phyloP scores from a whole-genome alignment of 148 eudicot species.

The Suaeda aralocaspica region DNA sequence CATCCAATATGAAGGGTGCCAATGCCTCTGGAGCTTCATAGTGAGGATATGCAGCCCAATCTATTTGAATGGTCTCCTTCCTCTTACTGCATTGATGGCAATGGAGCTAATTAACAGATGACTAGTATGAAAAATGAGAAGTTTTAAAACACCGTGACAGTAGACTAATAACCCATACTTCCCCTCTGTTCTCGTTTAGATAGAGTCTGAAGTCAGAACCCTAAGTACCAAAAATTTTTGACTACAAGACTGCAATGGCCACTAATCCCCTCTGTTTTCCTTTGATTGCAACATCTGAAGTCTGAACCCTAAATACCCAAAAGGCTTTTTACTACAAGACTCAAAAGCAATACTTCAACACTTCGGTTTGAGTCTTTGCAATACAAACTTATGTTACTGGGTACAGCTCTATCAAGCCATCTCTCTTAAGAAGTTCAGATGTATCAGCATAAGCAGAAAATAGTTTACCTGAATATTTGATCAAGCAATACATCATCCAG shows the following conservation, averaged over 20 bases:
- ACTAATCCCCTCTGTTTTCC: too few species aligned
- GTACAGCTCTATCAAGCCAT: background rate
- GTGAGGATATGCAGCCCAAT: conserved; percentile 97
- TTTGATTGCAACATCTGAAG: too few species aligned
- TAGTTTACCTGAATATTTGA: conserved; percentile 62
- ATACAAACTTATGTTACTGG: background rate
- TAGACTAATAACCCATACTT: too few species aligned
- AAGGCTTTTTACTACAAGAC: too few species aligned
- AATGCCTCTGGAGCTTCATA: conserved; percentile 78
- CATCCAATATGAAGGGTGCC: conserved; percentile 82
- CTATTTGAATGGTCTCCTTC: conserved; percentile 60
- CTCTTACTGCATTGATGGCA: conserved; percentile 39
- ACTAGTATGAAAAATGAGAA: background rate
- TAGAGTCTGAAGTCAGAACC: too few species aligned
- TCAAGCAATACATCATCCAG: conserved; percentile 70
- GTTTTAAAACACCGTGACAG: too few species aligned
- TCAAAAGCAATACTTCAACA: background rate
- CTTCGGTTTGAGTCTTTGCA: background rate
- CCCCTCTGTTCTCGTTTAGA: too few species aligned
- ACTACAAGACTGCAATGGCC: too few species aligned
- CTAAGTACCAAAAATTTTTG: too few species aligned
- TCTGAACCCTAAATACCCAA: too few species aligned
- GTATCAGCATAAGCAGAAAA: background rate
- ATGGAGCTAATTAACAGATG: background rate
- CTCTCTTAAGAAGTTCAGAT: background rate